Conservation (phyloP, 179 eudicot species). For the Silene noctiflora region DNA sequence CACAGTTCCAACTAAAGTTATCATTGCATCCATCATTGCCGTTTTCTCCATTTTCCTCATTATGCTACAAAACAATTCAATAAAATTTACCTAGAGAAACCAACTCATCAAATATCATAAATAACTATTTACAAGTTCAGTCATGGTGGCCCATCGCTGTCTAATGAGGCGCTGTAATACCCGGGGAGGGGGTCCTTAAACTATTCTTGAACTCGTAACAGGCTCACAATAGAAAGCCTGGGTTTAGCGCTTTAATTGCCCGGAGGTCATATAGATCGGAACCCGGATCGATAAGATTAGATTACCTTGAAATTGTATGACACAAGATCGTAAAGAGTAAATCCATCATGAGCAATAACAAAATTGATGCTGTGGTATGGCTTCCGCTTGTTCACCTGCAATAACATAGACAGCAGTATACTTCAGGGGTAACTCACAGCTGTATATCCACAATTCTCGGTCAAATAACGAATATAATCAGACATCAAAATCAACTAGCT, state of each 20-base stretch:
- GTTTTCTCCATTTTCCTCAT: constrained; percentile 87
- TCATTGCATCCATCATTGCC: constrained; percentile 98
- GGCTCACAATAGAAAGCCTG: too few relatives aligned
- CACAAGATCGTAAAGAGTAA: constrained; percentile 93
- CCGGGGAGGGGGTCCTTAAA: too few relatives aligned
- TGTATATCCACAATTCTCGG: neutral
- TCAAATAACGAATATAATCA: neutral
- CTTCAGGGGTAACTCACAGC: constrained; percentile 15
- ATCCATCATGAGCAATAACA: constrained; percentile 95
- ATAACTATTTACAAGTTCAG: too few relatives aligned
- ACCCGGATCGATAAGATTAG: too few relatives aligned
- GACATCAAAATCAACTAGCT: constrained; percentile 1
- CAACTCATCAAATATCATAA: neutral
- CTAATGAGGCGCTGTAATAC: too few relatives aligned
- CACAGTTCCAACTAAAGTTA: constrained; percentile 97
- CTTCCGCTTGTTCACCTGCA: constrained; percentile 85
- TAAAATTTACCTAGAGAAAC: constrained; percentile 5
- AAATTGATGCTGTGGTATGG: constrained; percentile 94
- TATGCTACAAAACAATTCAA: constrained; percentile 53
- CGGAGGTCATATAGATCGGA: too few relatives aligned
- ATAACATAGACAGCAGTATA: constrained; percentile 5
- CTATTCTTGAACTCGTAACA: too few relatives aligned
- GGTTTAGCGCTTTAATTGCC: too few relatives aligned
- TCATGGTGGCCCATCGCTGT: too few relatives aligned
- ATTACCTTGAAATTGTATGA: constrained; percentile 87